phyloP scores from a whole-genome alignment of 208 protist species.

The Leishmania lainsoni region DNA sequence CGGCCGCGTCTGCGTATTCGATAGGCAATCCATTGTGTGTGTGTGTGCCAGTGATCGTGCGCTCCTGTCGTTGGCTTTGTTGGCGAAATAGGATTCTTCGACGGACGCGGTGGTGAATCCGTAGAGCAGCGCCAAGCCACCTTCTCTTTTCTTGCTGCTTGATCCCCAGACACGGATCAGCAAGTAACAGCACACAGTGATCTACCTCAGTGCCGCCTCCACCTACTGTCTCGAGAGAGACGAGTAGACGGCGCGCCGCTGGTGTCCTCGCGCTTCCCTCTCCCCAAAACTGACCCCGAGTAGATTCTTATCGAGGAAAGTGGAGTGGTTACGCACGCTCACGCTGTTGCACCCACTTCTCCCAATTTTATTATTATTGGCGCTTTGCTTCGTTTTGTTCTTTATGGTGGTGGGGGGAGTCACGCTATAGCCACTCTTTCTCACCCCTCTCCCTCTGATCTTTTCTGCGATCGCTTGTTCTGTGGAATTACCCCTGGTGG shows the following conservation, averaged over 20 bases:
- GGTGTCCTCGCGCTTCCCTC: neutral
- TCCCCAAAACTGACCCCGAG: neutral
- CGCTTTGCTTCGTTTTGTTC: neutral
- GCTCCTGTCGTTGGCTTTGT: neutral
- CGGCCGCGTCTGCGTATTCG: neutral
- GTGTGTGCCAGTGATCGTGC: neutral
- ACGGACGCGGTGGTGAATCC: neutral
- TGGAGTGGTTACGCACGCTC: neutral
- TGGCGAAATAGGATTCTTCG: neutral
- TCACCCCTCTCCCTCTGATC: conserved; percentile 8
- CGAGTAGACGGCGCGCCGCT: neutral
- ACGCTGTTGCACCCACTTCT: too few species aligned
- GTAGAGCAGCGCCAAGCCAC: neutral
- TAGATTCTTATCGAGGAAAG: neutral
- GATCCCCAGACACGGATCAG: neutral
- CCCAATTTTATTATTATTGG: neutral
- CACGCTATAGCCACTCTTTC: conserved; percentile 1
- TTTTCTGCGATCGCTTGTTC: neutral
- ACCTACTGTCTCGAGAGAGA: neutral
- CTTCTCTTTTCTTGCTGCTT: neutral
- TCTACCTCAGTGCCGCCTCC: neutral
- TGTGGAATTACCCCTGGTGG: neutral
- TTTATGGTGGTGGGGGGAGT: too few species aligned
- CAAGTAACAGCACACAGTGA: neutral
- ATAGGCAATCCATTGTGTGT: neutral